Evolutionary conservation across 2,329 filamentous ascomycete species (phyloP).

Genomic region (Chaetomiaceae sp.): DNA sequence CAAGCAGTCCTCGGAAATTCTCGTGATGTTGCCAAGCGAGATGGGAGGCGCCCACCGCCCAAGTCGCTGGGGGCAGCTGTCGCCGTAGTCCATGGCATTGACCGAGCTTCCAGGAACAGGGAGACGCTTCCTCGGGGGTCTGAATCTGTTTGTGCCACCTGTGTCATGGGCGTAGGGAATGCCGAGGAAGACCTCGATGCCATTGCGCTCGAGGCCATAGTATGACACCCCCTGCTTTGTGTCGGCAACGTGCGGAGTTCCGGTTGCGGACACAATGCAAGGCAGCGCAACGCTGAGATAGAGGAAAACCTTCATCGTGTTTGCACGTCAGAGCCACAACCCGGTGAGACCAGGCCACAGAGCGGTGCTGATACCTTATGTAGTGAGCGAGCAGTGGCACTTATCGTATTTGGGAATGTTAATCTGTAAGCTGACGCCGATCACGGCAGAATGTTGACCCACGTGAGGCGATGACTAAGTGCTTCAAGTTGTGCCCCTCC

Average conservation of each 20-base stretch:
- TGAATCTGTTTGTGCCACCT: not conserved
- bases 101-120: not conserved
- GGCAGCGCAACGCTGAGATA: too few species aligned
- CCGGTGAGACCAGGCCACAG: too few species aligned
- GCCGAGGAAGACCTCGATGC: slow-evolving; percentile 6
- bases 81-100: not conserved
- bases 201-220: slow-evolving; percentile 2
- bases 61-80: slow-evolving; percentile 1
- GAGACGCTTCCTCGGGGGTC: not conserved
- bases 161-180: slow-evolving; percentile 6
- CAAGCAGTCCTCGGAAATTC: slow-evolving; percentile 3
- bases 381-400: too few species aligned
- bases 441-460: too few species aligned
- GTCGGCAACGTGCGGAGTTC: not conserved
- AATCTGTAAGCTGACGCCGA: too few species aligned
- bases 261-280: too few species aligned
- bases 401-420: too few species aligned
- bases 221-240: not conserved
- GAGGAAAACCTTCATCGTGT: too few species aligned
- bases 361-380: too few species aligned
- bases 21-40: not conserved
- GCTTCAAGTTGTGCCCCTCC: too few species aligned
- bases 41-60: not conserved
- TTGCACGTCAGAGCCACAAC: too few species aligned
- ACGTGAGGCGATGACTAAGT: too few species aligned